Base-by-base conservation (phyloP, 1,284 basidiomycete species). In the Irpex sp. region DNA sequence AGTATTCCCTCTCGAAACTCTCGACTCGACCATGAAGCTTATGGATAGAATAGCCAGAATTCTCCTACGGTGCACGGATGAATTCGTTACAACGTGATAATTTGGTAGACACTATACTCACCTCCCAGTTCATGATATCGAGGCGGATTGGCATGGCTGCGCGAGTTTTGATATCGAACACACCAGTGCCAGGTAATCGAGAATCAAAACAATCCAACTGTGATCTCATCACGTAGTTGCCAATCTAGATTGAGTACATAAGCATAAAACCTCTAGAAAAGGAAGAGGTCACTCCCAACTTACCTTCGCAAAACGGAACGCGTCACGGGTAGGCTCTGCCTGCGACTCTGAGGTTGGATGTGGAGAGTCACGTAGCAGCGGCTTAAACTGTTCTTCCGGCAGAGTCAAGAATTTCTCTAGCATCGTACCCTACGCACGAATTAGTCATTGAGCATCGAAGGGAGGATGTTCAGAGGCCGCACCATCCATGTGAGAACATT, bases 151-250 rank as follows among this genome's bases (percentile, higher is more conserved):
- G 88, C 39, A 94, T 77, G 43, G 88, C 91, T 0, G 95, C 95
- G 49, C 96, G 85, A 0, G 97, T 98, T 77, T 99, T 99, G 75
- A 99, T 89, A 72, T 99, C 97, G 69, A 99, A 99, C 0, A 97
- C 89, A 31, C 93, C 94, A 0, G 88, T 89, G 0, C 95, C 94
- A 1, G 96, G 96, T 17, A 99, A 77, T 36, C 92, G 84, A 39
- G 77, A 70, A 71, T 98, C 93, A 1, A 87, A 77, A 69, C 95
- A 96, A 74, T 99, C 97, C 8, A 99, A 83, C 74, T 99, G 97
- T 0, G 95, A 97, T 15, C 97, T 92, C 90, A 98, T 94, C 55
- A 98, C 80, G 66, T 98, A 88, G 9, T 83, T 84, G 1, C 85
- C 78, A 1, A 88, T 88, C 90, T 95, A 68, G 7, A 2, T 11